Percentiles rank a stretch among this genome's conserved stretches.
Conservation (phyloP, 2,329 filamentous ascomycete genomes). For the Ophiostoma sp. region DNA sequence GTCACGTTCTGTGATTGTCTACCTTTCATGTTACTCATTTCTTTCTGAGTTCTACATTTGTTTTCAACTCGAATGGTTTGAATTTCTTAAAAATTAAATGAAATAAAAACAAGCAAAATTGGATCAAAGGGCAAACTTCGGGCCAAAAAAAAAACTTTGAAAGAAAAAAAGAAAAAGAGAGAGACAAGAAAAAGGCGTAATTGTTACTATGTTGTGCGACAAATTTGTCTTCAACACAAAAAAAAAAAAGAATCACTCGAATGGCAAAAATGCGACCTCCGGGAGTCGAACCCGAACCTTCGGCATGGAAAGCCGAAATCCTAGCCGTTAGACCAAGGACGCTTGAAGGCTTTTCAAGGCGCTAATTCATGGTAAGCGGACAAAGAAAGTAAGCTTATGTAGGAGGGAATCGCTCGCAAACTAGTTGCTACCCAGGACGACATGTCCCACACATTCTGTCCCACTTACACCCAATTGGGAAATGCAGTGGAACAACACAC, state of each 20-base stretch:
- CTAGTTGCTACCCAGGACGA: background rate
- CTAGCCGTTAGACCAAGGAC: constrained; percentile 17
- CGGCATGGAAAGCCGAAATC: constrained; percentile 18
- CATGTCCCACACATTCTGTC: too few relatives aligned
- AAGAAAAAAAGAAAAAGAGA: background rate
- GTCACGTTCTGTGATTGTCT: too few relatives aligned
- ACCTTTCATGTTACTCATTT: too few relatives aligned
- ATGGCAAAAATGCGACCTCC: constrained; percentile 12
- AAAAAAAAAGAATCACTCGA: background rate
- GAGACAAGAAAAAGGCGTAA: too few relatives aligned
- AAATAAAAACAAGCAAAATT: background rate
- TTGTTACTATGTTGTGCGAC: too few relatives aligned
- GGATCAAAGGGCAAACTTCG: too few relatives aligned
- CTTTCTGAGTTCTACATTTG: too few relatives aligned
- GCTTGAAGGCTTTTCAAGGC: background rate
- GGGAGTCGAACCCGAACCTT: constrained; percentile 18
- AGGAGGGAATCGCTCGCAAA: background rate
- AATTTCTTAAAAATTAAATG: too few relatives aligned
- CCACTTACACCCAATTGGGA: constrained; percentile 6
- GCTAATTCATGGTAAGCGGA: background rate
- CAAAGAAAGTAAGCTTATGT: background rate
- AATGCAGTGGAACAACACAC: background rate
- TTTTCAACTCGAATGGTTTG: too few relatives aligned
- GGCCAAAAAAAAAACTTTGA: background rate
- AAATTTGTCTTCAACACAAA: too few relatives aligned